These are phyloP conservation scores for Copromyces sp. DNA, from an alignment of 495 filamentous ascomycete species.

Conservation along the genomic window DNA sequence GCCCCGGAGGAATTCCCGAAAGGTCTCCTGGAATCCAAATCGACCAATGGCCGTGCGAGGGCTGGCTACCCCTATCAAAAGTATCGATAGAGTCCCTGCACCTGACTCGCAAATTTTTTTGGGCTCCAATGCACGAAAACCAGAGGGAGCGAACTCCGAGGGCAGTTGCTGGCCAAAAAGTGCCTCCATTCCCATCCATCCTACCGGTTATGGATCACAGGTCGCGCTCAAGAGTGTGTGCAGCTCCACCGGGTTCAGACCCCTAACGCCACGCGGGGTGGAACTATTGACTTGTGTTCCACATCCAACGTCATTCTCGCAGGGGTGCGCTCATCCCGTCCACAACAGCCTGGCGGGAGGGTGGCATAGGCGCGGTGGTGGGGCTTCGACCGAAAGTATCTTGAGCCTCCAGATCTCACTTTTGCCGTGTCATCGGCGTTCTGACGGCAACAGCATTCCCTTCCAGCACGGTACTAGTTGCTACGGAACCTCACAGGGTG, in stretches of 20 bases:
- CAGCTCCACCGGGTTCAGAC: not conserved
- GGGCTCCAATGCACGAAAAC: not conserved
- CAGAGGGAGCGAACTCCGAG: not conserved
- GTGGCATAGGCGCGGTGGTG: not conserved
- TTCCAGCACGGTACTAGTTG: not conserved
- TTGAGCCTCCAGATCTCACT: conserved; percentile 10
- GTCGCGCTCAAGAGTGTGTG: not conserved
- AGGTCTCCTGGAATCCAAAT: not conserved
- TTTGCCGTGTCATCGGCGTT: conserved; percentile 14
- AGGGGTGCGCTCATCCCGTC: not conserved
- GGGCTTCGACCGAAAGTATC: not conserved
- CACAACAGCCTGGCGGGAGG: not conserved
- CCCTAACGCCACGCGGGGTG: not conserved
- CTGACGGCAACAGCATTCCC: not conserved
- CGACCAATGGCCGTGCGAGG: not conserved
- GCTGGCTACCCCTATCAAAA: not conserved
- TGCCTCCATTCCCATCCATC: not conserved
- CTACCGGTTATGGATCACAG: not conserved
- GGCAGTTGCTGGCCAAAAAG: not conserved
- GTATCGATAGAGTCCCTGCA: not conserved
- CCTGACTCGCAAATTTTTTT: not conserved
- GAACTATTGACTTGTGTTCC: not conserved
- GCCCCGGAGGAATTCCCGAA: not conserved
- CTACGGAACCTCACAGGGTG: not conserved
- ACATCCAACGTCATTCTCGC: conserved; percentile 9